Evolutionary conservation across 2,329 filamentous ascomycete genomes (phyloP).

Genomic region (Juglanconis juglandina): DNA sequence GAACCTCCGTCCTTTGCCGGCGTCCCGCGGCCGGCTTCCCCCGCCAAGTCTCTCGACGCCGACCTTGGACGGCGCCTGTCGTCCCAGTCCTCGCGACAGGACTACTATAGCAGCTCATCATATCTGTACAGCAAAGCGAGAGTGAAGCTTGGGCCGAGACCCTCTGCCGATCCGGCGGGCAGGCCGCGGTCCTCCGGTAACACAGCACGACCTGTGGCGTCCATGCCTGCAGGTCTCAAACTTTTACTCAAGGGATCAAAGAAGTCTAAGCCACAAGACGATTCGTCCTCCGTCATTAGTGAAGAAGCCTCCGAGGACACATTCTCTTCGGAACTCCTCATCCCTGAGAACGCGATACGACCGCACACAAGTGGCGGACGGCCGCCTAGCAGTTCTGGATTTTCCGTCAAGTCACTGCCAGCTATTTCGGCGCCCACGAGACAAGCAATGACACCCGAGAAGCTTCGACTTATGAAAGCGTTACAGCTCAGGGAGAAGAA

Average conservation of each 20-base stretch:
- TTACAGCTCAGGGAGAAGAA: conserved; percentile 86
- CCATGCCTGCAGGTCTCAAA: conserved; percentile 78
- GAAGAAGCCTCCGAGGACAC: conserved; percentile 36
- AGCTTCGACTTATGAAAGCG: conserved; percentile 88
- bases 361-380: conserved; percentile 32
- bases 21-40: conserved; percentile 41
- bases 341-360: conserved; percentile 32
- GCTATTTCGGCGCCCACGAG: conserved; percentile 33
- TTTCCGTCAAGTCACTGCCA: conserved; percentile 38
- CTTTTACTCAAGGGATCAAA: conserved; percentile 58
- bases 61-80: conserved; percentile 42
- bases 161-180: conserved; percentile 64
- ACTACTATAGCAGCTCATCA: conserved; percentile 47
- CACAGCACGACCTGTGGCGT: conserved; percentile 69
- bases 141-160: conserved; percentile 83
- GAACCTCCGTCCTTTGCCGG: conserved; percentile 53
- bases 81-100: conserved; percentile 50
- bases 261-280: conserved; percentile 42
- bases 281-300: conserved; percentile 29
- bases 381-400: conserved; percentile 44
- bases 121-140: conserved; percentile 66
- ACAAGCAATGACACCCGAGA: conserved; percentile 74
- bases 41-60: conserved; percentile 39
- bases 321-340: conserved; percentile 33
- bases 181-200: conserved; percentile 59